Conservation (phyloP, 202 grass and related monocot genomes). For the Saccharum hybrid region DNA sequence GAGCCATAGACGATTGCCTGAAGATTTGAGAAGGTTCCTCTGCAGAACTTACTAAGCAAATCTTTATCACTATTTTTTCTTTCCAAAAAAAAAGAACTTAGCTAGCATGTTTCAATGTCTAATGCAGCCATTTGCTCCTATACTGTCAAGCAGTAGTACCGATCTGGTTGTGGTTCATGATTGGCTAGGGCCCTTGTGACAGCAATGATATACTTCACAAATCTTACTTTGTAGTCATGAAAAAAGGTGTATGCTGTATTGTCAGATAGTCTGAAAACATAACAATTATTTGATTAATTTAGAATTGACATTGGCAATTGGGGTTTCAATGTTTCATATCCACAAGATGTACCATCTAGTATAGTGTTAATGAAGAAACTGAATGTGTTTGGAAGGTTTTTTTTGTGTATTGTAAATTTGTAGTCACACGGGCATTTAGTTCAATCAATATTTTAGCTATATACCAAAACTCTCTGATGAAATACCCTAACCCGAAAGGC, state of each 20-base stretch:
- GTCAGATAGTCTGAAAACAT: background rate
- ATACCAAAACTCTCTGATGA: background rate
- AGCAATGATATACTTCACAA: slow-evolving; percentile 1
- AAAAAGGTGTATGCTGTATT: background rate
- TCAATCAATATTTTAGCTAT: slow-evolving; percentile 4
- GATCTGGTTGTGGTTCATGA: background rate
- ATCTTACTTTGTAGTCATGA: slow-evolving; percentile 11
- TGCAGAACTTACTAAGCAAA: slow-evolving; percentile 31
- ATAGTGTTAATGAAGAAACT: slow-evolving; percentile 15
- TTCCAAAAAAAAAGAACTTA: background rate
- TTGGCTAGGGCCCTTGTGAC: slow-evolving; percentile 6
- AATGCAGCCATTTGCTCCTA: background rate
- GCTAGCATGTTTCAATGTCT: background rate
- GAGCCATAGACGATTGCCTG: slow-evolving; percentile 91
- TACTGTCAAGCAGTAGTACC: background rate
- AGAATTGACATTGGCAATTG: background rate
- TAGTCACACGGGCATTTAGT: background rate
- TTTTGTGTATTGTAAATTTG: background rate
- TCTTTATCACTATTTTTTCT: background rate
- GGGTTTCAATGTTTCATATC: background rate
- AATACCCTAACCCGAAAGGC: background rate
- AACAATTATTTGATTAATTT: too few relatives aligned
- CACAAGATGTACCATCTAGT: slow-evolving; percentile 2
- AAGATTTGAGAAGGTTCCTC: slow-evolving; percentile 78
- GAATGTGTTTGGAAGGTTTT: background rate